Percentiles rank a stretch among this genome's conserved stretches.
Conservation (phyloP, 176 grass and related monocot genomes). For the Chrysopogon serrulatus region DNA sequence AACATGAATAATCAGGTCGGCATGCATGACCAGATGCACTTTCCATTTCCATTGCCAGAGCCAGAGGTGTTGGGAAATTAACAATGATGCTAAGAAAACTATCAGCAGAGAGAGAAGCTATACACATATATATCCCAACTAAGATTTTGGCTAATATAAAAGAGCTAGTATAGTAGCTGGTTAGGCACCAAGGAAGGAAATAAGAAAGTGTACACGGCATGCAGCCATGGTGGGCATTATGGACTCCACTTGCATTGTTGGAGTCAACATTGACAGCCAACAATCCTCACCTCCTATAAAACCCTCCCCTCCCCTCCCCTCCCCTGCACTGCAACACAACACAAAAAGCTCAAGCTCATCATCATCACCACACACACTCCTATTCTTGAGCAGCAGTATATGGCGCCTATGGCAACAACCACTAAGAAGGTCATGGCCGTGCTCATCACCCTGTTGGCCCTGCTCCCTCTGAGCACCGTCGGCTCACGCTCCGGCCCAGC, state of each 20-base stretch:
- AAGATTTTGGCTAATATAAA: not conserved
- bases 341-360: not conserved
- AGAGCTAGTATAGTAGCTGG: not conserved
- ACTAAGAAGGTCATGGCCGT: not conserved
- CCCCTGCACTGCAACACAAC: not conserved
- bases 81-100: too few relatives aligned
- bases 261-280: conserved; percentile 12
- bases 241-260: not conserved
- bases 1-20: too few relatives aligned
- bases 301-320: not conserved
- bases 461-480: not conserved
- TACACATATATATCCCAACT: not conserved
- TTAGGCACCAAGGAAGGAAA: not conserved
- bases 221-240: not conserved
- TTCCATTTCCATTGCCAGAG: not conserved
- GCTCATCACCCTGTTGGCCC: not conserved
- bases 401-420: not conserved
- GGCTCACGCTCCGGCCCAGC: not conserved
- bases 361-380: not conserved
- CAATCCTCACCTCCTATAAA: conserved; percentile 10
- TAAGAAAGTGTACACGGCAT: not conserved
- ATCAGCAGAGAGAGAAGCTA: not conserved
- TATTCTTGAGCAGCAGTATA: not conserved
- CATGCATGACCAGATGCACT: not conserved
- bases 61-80: not conserved